Percentiles rank a stretch among this genome's conserved stretches.
These are phyloP conservation scores for Penstemon eatonii DNA, from an alignment of 257 asterid genomes.

Conservation along the genomic window DNA sequence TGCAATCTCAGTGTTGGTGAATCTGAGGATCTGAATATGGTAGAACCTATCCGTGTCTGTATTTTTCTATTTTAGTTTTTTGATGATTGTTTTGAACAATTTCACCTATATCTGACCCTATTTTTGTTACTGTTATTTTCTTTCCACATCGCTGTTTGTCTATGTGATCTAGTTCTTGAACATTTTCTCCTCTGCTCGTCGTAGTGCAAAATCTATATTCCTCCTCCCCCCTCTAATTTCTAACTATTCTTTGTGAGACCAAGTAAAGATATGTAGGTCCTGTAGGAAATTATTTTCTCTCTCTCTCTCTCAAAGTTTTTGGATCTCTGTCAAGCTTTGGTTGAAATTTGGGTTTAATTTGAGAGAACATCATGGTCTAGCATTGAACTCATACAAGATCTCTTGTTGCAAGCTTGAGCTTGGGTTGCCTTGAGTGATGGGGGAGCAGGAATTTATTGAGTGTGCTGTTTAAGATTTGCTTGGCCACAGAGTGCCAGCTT, in stretches of 20 bases:
- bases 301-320: too few relatives aligned
- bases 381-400: slow-evolving; percentile 1
- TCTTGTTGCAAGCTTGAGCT: slow-evolving; percentile 4
- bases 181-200: background rate
- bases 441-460: slow-evolving; percentile 9
- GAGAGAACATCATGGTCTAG: background rate
- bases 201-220: background rate
- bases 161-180: background rate
- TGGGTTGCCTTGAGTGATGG: slow-evolving; percentile 14
- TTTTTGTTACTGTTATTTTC: background rate
- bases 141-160: background rate
- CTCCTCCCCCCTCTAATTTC: background rate
- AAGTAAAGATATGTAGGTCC: background rate
- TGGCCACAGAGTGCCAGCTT: background rate
- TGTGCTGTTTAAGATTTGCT: background rate
- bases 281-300: background rate
- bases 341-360: slow-evolving; percentile 1
- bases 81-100: slow-evolving; percentile 8
- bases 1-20: slow-evolving; percentile 13
- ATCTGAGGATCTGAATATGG: slow-evolving; percentile 10
- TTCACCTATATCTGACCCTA: background rate
- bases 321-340: background rate
- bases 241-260: background rate
- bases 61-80: background rate
- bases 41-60: background rate